Evolutionary conservation across 2,329 filamentous ascomycete species (phyloP).

Genomic region (Fusarium ambrosium): DNA sequence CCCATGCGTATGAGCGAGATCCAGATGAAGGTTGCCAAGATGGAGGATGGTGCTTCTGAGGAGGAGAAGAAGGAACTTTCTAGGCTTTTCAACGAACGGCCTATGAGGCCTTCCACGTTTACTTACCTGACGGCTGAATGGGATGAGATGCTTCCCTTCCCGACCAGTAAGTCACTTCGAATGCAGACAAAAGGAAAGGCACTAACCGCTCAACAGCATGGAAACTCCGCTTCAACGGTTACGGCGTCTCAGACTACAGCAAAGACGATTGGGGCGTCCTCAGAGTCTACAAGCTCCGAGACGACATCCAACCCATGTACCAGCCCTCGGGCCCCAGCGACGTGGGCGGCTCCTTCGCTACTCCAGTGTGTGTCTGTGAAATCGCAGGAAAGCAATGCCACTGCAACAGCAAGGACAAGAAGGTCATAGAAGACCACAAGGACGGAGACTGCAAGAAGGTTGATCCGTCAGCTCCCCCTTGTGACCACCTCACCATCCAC

Average conservation of each 20-base stretch:
- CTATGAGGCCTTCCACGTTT: conserved; percentile 17
- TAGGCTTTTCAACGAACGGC: not conserved
- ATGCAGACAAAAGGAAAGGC: not conserved
- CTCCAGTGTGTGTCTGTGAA: not conserved
- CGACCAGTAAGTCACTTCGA: conserved; percentile 17
- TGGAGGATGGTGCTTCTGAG: conserved; percentile 2
- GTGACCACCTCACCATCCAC: not conserved
- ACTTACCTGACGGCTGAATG: conserved; percentile 39
- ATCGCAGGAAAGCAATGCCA: not conserved
- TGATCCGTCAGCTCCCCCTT: not conserved
- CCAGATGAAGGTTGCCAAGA: conserved; percentile 10
- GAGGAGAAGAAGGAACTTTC: conserved; percentile 11
- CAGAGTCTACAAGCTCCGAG: not conserved
- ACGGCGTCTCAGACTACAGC: conserved; percentile 21
- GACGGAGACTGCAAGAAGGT: not conserved
- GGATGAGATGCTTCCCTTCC: conserved; percentile 44
- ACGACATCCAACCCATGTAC: conserved; percentile 16
- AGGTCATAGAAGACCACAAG: not conserved
- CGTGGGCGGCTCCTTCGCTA: conserved; percentile 18
- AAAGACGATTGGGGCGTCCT: not conserved
- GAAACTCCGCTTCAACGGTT: conserved; percentile 32
- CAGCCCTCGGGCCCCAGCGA: conserved; percentile 9
- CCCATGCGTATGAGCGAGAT: conserved; percentile 32
- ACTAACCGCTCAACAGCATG: conserved; percentile 5
- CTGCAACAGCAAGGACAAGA: not conserved